These are phyloP conservation scores for Teunomyces barrocoloradensis DNA, from an alignment of 805 yeast species.

Conservation along the genomic window DNA sequence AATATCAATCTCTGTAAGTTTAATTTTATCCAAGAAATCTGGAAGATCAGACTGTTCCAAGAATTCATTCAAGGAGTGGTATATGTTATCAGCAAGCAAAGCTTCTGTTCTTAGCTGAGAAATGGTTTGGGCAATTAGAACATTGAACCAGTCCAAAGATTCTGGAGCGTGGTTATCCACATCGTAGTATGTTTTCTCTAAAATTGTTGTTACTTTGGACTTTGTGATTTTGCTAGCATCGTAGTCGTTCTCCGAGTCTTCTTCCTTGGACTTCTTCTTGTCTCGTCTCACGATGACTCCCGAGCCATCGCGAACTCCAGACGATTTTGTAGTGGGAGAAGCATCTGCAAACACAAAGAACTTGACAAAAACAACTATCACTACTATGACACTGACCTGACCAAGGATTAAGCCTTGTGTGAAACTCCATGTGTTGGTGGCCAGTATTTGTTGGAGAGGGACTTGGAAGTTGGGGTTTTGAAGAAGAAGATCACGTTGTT, in stretches of 20 bases:
- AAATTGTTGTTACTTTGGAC: conserved; percentile 42
- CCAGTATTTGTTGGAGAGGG: conserved; percentile 9
- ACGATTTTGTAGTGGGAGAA: conserved; percentile 36
- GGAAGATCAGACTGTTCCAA: conserved; percentile 66
- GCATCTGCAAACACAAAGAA: conserved; percentile 76
- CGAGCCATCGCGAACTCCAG: conserved; percentile 25
- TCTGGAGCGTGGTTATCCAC: conserved; percentile 86
- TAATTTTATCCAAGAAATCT: conserved; percentile 73
- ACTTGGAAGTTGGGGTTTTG: conserved; percentile 11
- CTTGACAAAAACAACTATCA: conserved; percentile 62
- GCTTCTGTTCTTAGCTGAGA: conserved; percentile 91
- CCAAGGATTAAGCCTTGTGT: conserved; percentile 75
- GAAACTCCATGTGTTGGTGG: conserved; percentile 54
- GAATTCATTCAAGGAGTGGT: conserved; percentile 71
- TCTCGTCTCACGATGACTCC: conserved; percentile 35
- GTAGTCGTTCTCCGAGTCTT: not conserved
- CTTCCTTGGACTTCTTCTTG: conserved; percentile 17
- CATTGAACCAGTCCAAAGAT: conserved; percentile 96
- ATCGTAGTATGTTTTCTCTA: conserved; percentile 90
- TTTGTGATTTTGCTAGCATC: conserved; percentile 9
- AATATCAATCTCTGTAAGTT: conserved; percentile 82
- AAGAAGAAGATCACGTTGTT: conserved; percentile 22
- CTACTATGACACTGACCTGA: conserved; percentile 65
- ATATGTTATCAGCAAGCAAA: conserved; percentile 74
- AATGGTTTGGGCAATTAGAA: conserved; percentile 85